Conservation (phyloP, 2,329 filamentous ascomycete species). For the Aspergillus japonicus region DNA sequence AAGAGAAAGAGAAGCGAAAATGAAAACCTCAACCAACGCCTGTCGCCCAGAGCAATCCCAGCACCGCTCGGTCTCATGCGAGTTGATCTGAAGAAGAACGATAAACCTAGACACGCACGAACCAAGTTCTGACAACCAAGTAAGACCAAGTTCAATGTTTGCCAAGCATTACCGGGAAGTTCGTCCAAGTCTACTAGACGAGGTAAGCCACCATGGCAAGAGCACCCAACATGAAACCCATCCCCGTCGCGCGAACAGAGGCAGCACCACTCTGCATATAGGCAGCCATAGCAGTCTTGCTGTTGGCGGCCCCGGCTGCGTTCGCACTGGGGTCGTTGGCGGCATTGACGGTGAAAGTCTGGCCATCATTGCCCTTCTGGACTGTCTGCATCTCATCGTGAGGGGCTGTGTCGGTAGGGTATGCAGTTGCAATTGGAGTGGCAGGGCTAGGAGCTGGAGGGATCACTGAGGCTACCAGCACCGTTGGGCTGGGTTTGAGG, state of each 20-base stretch:
- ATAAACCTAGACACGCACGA: background rate
- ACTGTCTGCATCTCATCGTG: slow-evolving; percentile 11
- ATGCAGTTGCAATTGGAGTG: slow-evolving; percentile 1
- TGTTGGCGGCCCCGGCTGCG: slow-evolving; percentile 6
- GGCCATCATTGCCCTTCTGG: slow-evolving; percentile 21
- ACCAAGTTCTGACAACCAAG: background rate
- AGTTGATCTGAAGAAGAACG: background rate
- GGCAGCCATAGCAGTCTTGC: slow-evolving; percentile 15
- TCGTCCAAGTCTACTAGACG: slow-evolving; percentile 3
- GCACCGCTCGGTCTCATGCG: background rate
- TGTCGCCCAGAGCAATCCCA: background rate
- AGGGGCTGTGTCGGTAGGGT: slow-evolving; percentile 16
- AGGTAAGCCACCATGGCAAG: slow-evolving; percentile 15
- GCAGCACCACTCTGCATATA: slow-evolving; percentile 15
- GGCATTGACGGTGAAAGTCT: slow-evolving; percentile 18
- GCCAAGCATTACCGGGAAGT: background rate
- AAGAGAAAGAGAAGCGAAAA: background rate
- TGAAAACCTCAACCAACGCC: background rate
- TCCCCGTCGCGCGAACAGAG: slow-evolving; percentile 13
- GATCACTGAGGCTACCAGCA: background rate
- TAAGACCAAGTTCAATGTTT: background rate
- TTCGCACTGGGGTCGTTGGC: slow-evolving; percentile 5
- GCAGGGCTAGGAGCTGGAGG: background rate
- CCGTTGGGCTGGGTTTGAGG: background rate
- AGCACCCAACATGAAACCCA: slow-evolving; percentile 15